Base-by-base conservation (phyloP, 768 basidiomycete species). In the Kwoniella mangroviensis region DNA sequence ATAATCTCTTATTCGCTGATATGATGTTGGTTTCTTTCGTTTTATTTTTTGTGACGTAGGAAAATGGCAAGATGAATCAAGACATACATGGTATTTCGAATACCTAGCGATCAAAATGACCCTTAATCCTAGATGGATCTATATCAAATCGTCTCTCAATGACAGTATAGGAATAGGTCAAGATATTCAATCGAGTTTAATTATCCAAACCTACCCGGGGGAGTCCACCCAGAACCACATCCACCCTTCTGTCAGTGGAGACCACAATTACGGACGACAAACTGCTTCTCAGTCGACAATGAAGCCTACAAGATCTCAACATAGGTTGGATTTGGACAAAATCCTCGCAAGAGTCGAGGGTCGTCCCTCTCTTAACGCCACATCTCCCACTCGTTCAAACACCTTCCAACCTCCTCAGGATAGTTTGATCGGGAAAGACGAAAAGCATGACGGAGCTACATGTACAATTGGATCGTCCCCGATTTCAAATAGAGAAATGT, bases 61-160 rank as follows among this genome's bases (percentile, higher is more conserved):
- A n/a, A 43, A 61, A 61, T 61, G 59, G 59, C 59, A 61, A 21
- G 19, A 21, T n/a, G 19, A 40, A 3, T n/a, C 22, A 24, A 41
- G 17, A 21, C 21, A 61, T 43, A 61, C 42, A 15, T 61, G 59
- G 59, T 45, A 61, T 43, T 61, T 61, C 59, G 21, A 45, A 42
- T 61, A 42, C 6, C 15, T 61, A 21, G 34, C 59, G 1, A 17
- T 64, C 19, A 34, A 42, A 26, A n/a, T 6, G n/a, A 42, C 15
- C 5, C 7, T 28, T 10, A 17, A 19, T 2, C 21, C 24, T 34
- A 19, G 4, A 19, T 54, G 56, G 24, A 41, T 13, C 2, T 49
- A 49, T 49, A 13, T 4, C 12, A 13, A 19, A 49, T 19, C 45
- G 3, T 15, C 15, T 49, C 15, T 13, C 3, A 19, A 12, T 49